Base-by-base conservation (phyloP, 345 rosid genomes). In the Clarkia xantiana region DNA sequence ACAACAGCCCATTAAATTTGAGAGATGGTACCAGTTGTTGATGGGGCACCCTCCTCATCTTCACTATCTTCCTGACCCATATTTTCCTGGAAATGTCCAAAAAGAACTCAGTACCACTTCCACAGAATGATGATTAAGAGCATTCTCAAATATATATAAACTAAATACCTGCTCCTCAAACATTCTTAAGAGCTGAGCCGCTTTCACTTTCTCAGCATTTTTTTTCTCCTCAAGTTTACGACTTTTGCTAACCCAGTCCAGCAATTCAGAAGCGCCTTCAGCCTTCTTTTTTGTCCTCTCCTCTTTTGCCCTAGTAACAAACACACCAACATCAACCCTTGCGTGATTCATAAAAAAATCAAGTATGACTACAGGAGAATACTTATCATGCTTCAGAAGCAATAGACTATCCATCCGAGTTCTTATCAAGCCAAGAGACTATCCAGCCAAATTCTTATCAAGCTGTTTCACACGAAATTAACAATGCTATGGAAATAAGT, bases 141-240 rank as follows among this genome's bases (percentile, higher is more conserved):
- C 3, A 16, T 18, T 13, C n/a, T 16, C 1, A 7, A 12, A 44
- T 19, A 17, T 45, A 42, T 38, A 55, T 18, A 19, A 36, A 43
- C 18, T 57, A 46, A n/a, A 34, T 49, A 91, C 98, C 81, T 81
- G 94, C 76, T 91, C 96, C 73, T 91, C 96, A 69, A 91, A 84
- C 62, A 70, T 46, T 69, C 67, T 84, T 5, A 93, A 84, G 42
- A 76, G 82, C 67, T 78, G 89, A 61, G 67, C 67, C 36, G 87
- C 94, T 63, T 80, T 86, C 72, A 79, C 79, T 69, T 76, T 91
- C 54, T 76, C 89, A 60, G 72, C 73, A 64, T 69, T 79, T 70
- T 67, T 70, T 56, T 73, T 76, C 64, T 77, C 84, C 67, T 74
- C 96, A 45, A 91, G 66, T 66, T 84, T 84, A 48, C 93, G 87